Conservation (phyloP, 306 rosid species). For the Canavalia gladiata region DNA sequence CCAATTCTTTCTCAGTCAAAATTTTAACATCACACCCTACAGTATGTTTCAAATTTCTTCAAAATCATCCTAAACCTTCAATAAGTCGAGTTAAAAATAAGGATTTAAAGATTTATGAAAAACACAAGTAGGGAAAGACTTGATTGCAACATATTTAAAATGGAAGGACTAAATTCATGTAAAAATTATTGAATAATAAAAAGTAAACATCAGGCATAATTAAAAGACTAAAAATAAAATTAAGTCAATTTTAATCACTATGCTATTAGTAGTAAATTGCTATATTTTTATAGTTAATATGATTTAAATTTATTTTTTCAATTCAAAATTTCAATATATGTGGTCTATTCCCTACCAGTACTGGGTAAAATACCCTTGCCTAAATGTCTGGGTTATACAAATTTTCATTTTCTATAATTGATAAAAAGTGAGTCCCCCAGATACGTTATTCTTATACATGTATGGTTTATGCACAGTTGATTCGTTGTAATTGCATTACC, state of each 20-base stretch:
- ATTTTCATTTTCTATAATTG: not conserved
- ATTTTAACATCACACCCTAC: too few species aligned
- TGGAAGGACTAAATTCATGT: not conserved
- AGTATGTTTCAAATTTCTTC: not conserved
- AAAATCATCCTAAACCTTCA: not conserved
- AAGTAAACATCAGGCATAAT: not conserved
- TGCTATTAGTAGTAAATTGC: not conserved
- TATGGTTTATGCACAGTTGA: not conserved
- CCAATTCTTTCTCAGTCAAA: too few species aligned
- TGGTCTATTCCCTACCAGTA: not conserved
- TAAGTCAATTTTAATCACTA: not conserved
- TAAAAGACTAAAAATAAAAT: not conserved
- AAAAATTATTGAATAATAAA: not conserved
- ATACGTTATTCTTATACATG: not conserved
- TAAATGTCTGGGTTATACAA: not conserved
- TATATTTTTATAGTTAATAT: not conserved
- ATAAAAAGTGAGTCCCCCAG: not conserved
- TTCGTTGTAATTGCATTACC: conserved; percentile 17
- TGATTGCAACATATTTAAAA: not conserved
- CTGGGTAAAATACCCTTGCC: not conserved
- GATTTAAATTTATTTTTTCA: too few species aligned
- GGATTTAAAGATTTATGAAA: not conserved
- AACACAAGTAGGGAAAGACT: not conserved
- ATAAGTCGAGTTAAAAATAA: not conserved
- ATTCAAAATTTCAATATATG: too few species aligned